Evolutionary conservation across 495 filamentous ascomycete species (phyloP).

Genomic region (Annulohypoxylon moriforme): DNA sequence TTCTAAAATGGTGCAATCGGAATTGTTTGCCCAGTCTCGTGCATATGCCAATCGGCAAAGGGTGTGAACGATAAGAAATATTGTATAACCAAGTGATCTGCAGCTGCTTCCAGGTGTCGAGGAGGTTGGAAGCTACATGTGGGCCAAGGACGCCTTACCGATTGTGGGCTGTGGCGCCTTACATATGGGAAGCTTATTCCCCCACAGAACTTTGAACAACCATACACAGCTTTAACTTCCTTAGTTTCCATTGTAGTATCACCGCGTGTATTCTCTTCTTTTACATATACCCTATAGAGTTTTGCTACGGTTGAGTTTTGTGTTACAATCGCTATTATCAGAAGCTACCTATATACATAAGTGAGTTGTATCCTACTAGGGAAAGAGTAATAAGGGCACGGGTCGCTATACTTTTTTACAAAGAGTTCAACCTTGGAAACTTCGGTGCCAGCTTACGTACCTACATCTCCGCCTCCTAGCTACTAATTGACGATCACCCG

Average conservation of each 20-base stretch:
- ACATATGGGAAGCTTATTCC: conserved; percentile 18
- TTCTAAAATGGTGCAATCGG: conserved; percentile 34
- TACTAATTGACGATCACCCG: conserved; percentile 12
- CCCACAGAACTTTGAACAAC: conserved; percentile 15
- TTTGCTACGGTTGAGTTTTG: conserved; percentile 8
- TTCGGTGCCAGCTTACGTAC: conserved; percentile 27
- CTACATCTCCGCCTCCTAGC: conserved; percentile 3
- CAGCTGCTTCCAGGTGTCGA: conserved; percentile 4
- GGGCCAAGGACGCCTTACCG: not conserved
- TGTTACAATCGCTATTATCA: conserved; percentile 1
- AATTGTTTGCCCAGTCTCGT: not conserved
- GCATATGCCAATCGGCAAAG: not conserved
- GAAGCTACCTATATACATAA: too few species aligned
- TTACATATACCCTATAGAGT: conserved; percentile 6
- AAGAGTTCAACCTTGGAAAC: not conserved
- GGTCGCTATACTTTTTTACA: not conserved
- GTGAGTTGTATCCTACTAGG: conserved; percentile 1
- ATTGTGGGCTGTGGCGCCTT: not conserved
- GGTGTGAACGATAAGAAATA: not conserved
- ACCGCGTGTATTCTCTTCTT: conserved; percentile 4
- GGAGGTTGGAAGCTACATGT: not conserved
- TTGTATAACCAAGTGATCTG: not conserved
- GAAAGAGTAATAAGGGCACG: not conserved
- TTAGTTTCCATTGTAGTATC: conserved; percentile 22
- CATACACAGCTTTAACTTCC: not conserved